A percentile compares a stretch with the other conserved stretches of the same genome.
Conservation (phyloP, 169 alveolate species). For the Plasmodium cynomolgi region DNA sequence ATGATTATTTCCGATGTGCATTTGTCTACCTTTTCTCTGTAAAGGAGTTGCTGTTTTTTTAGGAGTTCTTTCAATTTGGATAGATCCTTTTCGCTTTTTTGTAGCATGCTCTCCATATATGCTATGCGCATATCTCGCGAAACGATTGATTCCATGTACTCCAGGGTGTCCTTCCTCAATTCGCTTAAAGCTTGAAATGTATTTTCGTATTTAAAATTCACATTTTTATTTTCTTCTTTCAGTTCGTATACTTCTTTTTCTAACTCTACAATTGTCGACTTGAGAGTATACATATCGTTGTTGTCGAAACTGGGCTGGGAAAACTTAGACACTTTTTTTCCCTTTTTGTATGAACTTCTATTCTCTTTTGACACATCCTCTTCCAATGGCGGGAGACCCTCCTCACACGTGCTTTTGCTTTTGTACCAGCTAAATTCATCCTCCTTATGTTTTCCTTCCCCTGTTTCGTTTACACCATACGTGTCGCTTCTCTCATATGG, state of each 20-base stretch:
- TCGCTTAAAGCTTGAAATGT: conserved; percentile 70
- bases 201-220: conserved; percentile 73
- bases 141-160: conserved; percentile 75
- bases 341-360: neutral
- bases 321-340: neutral
- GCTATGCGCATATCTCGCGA: conserved; percentile 74
- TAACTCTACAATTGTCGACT: conserved; percentile 50
- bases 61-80: conserved; percentile 27
- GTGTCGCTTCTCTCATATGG: neutral
- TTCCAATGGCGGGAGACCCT: neutral
- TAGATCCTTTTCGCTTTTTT: conserved; percentile 70
- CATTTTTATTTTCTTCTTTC: conserved; percentile 72
- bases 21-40: conserved; percentile 40
- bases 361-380: neutral
- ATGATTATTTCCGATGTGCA: conserved; percentile 41
- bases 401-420: conserved; percentile 12
- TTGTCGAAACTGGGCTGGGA: neutral
- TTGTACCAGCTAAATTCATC: conserved; percentile 44
- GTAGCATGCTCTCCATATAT: conserved; percentile 72
- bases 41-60: conserved; percentile 34
- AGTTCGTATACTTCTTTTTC: conserved; percentile 65
- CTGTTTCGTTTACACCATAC: neutral
- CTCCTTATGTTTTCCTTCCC: neutral
- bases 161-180: conserved; percentile 72
- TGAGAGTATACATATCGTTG: conserved; percentile 39